Evolutionary conservation across 2,329 filamentous ascomycete species (phyloP), one percentile per base, ranked within the genome.

Genomic region (Cryphonectria japonica): DNA sequence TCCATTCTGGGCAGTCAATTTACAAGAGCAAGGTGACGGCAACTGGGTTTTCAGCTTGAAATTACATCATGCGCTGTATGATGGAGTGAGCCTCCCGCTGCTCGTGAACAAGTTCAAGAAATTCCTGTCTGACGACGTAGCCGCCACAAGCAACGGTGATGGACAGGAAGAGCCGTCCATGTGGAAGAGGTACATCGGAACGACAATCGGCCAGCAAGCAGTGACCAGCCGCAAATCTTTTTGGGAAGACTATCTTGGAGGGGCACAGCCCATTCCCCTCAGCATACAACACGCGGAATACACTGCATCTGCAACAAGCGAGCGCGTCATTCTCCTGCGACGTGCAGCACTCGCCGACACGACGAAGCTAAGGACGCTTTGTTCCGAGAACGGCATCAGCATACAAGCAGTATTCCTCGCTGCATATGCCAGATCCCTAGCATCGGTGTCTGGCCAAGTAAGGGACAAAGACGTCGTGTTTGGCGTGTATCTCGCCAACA

Each of bases 61-160:
- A 37, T 91, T 98, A 5, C 94, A 97, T 73, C 95, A 98, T 78
- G 92, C 93, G 0, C 84, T 98, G 0, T 98, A 98, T 77, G 95
- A 98, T 78, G 94, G 91, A 7, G 85, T 97, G 72, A 96, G 93
- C 75, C 83, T 98, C 5, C 88, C 90, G 0, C 78, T 85, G 0
- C 81, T 97, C 7, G 82, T 94, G 32, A 77, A 85, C 2, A 77
- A 79, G 0, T 80, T 85, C 37, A 26, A 72, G 2, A 66, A 73
- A 9, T 74, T 81, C 3, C 69, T 78, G 60, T 34, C 2, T 69
- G 34, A 62, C 1, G 11, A 11, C 16, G 26, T 2, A 9, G 14
- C 41, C 1, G 5, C 41, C 1, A 8, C 3, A 19, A n/a, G 26
- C 13, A 19, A 41, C 4, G 5, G 39, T 34, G 32, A 8, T 4